These are phyloP conservation scores for Gautieria morchelliformis DNA, from an alignment of 768 basidiomycete species.

Conservation along the genomic window DNA sequence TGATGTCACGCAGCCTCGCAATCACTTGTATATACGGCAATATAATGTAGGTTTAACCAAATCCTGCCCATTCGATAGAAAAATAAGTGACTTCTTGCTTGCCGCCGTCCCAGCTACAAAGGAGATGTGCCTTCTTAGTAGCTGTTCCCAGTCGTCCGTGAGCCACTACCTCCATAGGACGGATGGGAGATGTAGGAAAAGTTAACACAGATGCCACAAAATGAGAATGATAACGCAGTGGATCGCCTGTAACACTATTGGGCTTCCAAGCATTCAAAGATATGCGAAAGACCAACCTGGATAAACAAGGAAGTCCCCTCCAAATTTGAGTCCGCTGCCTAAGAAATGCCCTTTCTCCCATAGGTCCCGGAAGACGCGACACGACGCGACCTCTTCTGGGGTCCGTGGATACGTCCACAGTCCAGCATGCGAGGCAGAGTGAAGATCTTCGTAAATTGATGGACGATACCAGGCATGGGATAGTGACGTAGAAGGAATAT, in stretches of 20 bases:
- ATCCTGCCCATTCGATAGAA: conserved; percentile 87
- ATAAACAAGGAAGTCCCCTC: conserved; percentile 93
- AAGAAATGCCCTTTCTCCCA: conserved; percentile 82
- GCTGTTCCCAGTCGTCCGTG: conserved; percentile 93
- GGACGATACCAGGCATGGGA: conserved; percentile 61
- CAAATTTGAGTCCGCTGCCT: conserved; percentile 89
- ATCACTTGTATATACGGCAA: too few species aligned
- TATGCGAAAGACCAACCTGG: conserved; percentile 52
- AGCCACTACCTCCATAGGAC: conserved; percentile 91
- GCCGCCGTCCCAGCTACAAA: conserved; percentile 81
- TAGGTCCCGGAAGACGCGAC: conserved; percentile 68
- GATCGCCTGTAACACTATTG: conserved; percentile 54
- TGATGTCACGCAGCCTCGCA: too few species aligned
- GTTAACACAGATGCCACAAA: conserved; percentile 80
- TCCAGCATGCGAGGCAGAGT: conserved; percentile 51
- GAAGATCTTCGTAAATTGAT: conserved; percentile 43
- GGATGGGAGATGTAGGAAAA: conserved; percentile 46
- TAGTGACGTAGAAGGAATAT: conserved; percentile 57
- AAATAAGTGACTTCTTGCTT: conserved; percentile 59
- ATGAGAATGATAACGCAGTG: conserved; percentile 93
- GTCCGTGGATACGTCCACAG: conserved; percentile 71
- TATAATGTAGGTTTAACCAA: conserved; percentile 40
- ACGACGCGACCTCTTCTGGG: conserved; percentile 59
- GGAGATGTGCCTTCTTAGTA: conserved; percentile 90
- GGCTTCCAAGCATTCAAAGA: not conserved